A percentile compares a stretch with the other conserved stretches of the same genome.
Conservation (phyloP, 441 rosid genomes). For the Syzygium malaccense region DNA sequence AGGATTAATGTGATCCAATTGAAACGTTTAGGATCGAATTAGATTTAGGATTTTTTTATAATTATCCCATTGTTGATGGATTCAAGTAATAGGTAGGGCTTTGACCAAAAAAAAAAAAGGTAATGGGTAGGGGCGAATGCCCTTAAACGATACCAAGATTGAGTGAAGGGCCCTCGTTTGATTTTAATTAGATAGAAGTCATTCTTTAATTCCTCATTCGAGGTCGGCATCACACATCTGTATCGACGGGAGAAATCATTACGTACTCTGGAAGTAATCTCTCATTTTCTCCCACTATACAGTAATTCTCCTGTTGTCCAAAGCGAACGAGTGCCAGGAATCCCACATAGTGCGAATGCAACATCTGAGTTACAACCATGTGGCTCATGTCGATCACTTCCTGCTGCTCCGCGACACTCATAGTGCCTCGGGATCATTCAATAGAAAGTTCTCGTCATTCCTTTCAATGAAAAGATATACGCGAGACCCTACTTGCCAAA, state of each 20-base stretch:
- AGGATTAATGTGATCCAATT: no score
- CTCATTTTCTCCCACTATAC: background rate
- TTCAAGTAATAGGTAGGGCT: background rate
- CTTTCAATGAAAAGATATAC: background rate
- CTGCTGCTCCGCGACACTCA: background rate
- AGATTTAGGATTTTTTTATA: background rate
- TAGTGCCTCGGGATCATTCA: background rate
- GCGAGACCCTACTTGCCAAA: background rate
- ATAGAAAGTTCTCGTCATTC: background rate
- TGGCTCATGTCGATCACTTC: background rate
- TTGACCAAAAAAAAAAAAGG: no score
- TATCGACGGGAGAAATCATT: background rate
- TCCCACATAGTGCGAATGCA: background rate
- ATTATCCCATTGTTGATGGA: background rate
- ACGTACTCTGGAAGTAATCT: background rate
- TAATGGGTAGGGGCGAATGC: background rate
- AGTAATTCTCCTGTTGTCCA: background rate
- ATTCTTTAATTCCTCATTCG: background rate
- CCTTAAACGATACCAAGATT: background rate
- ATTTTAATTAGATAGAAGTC: background rate
- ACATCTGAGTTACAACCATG: background rate
- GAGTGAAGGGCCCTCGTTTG: background rate
- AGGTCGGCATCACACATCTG: background rate
- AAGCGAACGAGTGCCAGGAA: background rate
- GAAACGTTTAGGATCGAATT: no score